A percentile compares a stretch with the other conserved stretches of the same genome.
These are phyloP conservation scores for Lipomyces spencermartinsiae DNA, from an alignment of 805 yeast genomes.

Conservation along the genomic window DNA sequence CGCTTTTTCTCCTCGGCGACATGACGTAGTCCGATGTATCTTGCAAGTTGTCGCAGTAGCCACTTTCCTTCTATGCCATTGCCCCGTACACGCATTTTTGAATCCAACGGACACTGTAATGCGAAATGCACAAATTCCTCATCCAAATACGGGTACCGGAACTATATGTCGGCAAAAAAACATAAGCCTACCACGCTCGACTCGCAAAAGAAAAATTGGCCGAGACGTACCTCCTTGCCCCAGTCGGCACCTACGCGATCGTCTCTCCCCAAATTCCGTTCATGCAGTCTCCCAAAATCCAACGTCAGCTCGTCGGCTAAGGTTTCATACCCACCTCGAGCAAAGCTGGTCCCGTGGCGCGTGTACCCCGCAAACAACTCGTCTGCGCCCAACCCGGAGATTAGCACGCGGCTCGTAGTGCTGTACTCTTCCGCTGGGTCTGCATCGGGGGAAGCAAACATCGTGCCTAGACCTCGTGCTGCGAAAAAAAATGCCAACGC, in stretches of 20 bases:
- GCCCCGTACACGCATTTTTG: conserved; percentile 44
- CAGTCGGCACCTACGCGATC: conserved; percentile 85
- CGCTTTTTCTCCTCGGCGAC: conserved; percentile 82
- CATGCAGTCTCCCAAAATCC: conserved; percentile 77
- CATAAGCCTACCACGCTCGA: conserved; percentile 53
- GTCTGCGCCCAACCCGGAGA: conserved; percentile 97
- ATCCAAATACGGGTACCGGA: conserved; percentile 49
- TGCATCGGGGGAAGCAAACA: conserved; percentile 23
- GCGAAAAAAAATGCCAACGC: conserved; percentile 97
- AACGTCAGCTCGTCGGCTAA: conserved; percentile 65
- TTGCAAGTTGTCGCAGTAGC: conserved; percentile 69
- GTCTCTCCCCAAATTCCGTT: conserved; percentile 86
- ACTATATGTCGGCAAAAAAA: conserved; percentile 48
- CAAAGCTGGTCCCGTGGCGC: conserved; percentile 60
- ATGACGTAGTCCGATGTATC: conserved; percentile 51
- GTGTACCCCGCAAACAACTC: conserved; percentile 96
- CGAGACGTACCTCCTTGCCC: conserved; percentile 81
- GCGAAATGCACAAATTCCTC: conserved; percentile 57
- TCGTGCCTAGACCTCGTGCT: conserved; percentile 60
- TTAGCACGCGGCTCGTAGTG: conserved; percentile 69
- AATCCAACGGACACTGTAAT: conserved; percentile 46
- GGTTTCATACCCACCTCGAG: conserved; percentile 50
- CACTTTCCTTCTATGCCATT: conserved; percentile 51
- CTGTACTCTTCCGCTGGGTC: conserved; percentile 46
- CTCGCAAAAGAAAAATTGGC: neutral